Evolutionary conservation across 2,329 filamentous ascomycete species (phyloP).

Genomic region (Arthrobotrys entomopaga): DNA sequence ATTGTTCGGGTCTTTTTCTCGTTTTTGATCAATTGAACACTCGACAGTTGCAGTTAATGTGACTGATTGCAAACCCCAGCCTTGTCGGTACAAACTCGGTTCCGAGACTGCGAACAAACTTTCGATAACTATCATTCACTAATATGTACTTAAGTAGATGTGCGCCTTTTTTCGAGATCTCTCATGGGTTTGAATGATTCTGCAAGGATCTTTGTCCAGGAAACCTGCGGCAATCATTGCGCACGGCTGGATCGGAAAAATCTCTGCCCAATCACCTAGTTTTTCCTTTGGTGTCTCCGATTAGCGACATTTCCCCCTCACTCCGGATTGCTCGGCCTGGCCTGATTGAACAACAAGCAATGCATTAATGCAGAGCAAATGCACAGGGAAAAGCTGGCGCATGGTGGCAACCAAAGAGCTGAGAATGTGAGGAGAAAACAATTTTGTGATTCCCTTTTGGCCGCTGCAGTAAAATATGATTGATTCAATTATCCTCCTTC

Average conservation of each 20-base stretch:
- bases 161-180: background rate
- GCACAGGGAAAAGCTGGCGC: too few relatives aligned
- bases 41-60: too few relatives aligned
- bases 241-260: conserved; percentile 2
- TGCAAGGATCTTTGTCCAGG: background rate
- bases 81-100: background rate
- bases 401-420: too few relatives aligned
- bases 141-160: too few relatives aligned
- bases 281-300: conserved; percentile 2
- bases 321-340: conserved; percentile 8
- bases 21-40: conserved; percentile 5
- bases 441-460: too few relatives aligned
- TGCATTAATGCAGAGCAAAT: too few relatives aligned
- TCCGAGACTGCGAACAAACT: too few relatives aligned
- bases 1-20: background rate
- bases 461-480: too few relatives aligned
- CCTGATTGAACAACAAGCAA: too few relatives aligned
- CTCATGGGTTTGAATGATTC: conserved; percentile 13
- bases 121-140: too few relatives aligned
- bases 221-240: background rate
- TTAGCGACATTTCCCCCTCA: conserved; percentile 29
- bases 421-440: too few relatives aligned
- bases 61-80: background rate
- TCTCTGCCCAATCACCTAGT: conserved; percentile 21
- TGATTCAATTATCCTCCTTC: too few relatives aligned